These are phyloP conservation scores for Hura crepitans DNA, from an alignment of 441 rosid species.

Conservation along the genomic window DNA sequence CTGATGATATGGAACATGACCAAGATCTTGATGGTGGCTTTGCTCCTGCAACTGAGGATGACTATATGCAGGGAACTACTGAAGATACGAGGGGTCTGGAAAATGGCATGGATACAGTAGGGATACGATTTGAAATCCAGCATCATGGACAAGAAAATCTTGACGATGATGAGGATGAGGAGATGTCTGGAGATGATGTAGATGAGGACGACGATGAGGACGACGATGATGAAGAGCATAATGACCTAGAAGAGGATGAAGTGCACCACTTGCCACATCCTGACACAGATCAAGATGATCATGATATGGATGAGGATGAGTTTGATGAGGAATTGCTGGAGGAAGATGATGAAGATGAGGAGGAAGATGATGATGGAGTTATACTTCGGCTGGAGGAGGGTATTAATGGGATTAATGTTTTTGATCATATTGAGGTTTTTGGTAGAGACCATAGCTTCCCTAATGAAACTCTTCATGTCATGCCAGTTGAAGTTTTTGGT, in stretches of 20 bases:
- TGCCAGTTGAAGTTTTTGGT: constrained; percentile 98
- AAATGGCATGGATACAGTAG: constrained; percentile 68
- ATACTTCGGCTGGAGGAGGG: constrained; percentile 92
- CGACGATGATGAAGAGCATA: constrained; percentile 73
- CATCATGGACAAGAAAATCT: constrained; percentile 74
- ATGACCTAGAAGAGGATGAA: constrained; percentile 83
- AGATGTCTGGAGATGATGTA: constrained; percentile 85
- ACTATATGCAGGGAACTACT: constrained; percentile 84
- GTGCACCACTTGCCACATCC: constrained; percentile 88
- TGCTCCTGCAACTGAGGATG: constrained; percentile 68
- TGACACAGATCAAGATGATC: constrained; percentile 96
- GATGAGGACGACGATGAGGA: constrained; percentile 52
- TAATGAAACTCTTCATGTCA: constrained; percentile 84
- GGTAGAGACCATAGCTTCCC: constrained; percentile 83
- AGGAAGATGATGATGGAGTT: constrained; percentile 90
- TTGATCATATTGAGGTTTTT: constrained; percentile 93
- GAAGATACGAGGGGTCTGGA: constrained; percentile 74
- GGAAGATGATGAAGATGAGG: constrained; percentile 95
- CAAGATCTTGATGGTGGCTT: constrained; percentile 86
- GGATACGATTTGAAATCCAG: constrained; percentile 77
- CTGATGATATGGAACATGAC: constrained; percentile 97
- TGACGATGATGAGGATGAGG: constrained; percentile 91
- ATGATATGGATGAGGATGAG: constrained; percentile 92
- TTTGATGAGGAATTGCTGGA: constrained; percentile 95
- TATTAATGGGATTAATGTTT: constrained; percentile 85